These are phyloP conservation scores for Hypholoma sublateritium DNA, from an alignment of 768 basidiomycete species.

Conservation along the genomic window DNA sequence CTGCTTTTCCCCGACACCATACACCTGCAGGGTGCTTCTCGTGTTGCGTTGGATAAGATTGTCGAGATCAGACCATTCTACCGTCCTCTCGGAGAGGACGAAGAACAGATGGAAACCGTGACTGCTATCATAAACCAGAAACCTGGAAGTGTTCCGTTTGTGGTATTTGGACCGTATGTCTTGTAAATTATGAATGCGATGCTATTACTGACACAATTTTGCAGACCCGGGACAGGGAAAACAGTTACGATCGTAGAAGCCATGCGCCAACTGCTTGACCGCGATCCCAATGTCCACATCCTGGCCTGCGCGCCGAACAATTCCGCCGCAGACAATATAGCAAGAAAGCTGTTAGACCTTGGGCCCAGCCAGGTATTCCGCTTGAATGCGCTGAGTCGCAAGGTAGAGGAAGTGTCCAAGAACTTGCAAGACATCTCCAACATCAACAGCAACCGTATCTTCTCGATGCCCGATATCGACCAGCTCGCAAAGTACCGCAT, in stretches of 20 bases:
- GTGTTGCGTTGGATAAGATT: slow-evolving; percentile 19
- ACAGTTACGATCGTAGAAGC: slow-evolving; percentile 66
- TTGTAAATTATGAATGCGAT: neutral
- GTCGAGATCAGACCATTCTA: slow-evolving; percentile 25
- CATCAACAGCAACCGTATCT: slow-evolving; percentile 38
- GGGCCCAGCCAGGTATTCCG: slow-evolving; percentile 45
- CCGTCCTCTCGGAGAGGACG: slow-evolving; percentile 37
- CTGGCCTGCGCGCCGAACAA: slow-evolving; percentile 71
- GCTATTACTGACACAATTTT: neutral
- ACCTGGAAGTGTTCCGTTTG: slow-evolving; percentile 51
- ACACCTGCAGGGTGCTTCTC: slow-evolving; percentile 21
- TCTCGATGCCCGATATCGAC: slow-evolving; percentile 44
- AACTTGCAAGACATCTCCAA: slow-evolving; percentile 37
- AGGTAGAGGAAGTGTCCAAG: slow-evolving; percentile 33
- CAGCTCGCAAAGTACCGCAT: slow-evolving; percentile 45
- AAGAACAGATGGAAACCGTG: slow-evolving; percentile 51
- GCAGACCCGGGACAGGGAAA: slow-evolving; percentile 66
- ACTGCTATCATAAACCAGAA: slow-evolving; percentile 43
- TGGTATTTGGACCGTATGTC: slow-evolving; percentile 65
- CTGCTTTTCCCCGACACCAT: slow-evolving; percentile 45
- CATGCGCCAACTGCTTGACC: slow-evolving; percentile 51
- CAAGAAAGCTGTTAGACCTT: slow-evolving; percentile 38
- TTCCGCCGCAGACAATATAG: slow-evolving; percentile 63
- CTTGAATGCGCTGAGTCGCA: slow-evolving; percentile 50
- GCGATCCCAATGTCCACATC: slow-evolving; percentile 42